These are phyloP conservation scores for Teunomyces stri DNA, from an alignment of 805 yeast species.

Conservation along the genomic window DNA sequence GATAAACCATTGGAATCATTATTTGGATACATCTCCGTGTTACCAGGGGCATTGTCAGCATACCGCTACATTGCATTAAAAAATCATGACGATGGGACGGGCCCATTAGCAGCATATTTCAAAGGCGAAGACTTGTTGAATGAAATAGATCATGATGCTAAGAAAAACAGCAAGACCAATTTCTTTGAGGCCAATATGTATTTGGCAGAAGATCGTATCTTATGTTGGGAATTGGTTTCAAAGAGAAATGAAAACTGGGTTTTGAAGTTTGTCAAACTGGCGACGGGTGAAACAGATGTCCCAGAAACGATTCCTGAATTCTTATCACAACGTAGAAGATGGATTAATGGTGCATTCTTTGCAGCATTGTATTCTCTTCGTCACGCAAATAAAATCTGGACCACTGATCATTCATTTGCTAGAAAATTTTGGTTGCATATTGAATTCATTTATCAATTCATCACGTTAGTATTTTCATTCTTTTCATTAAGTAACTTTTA, in stretches of 20 bases:
- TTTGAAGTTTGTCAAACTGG: conserved; percentile 27
- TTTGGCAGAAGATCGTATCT: conserved; percentile 28
- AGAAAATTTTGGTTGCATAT: conserved; percentile 24
- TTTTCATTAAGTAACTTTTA: conserved; percentile 28
- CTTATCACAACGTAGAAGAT: conserved; percentile 26
- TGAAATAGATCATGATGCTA: conserved; percentile 18
- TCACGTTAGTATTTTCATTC: conserved; percentile 21
- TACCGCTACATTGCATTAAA: conserved; percentile 84
- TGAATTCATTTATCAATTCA: conserved; percentile 23
- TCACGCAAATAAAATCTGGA: conserved; percentile 22
- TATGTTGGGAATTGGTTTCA: conserved; percentile 30
- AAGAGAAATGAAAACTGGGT: conserved; percentile 28
- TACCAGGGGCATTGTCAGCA: conserved; percentile 96
- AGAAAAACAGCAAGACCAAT: conserved; percentile 52
- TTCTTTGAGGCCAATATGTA: conserved; percentile 81
- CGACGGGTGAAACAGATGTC: conserved; percentile 31
- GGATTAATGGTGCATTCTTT: conserved; percentile 31
- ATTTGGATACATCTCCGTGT: conserved; percentile 89
- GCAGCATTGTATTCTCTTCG: conserved; percentile 27
- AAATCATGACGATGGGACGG: conserved; percentile 86
- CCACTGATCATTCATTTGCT: conserved; percentile 20
- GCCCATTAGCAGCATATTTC: conserved; percentile 86
- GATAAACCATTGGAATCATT: conserved; percentile 92
- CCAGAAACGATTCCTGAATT: conserved; percentile 27
- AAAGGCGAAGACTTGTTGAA: conserved; percentile 68